Evolutionary conservation across 148 eudicot genomes (phyloP).

Genomic region (Linanthus parryae): DNA sequence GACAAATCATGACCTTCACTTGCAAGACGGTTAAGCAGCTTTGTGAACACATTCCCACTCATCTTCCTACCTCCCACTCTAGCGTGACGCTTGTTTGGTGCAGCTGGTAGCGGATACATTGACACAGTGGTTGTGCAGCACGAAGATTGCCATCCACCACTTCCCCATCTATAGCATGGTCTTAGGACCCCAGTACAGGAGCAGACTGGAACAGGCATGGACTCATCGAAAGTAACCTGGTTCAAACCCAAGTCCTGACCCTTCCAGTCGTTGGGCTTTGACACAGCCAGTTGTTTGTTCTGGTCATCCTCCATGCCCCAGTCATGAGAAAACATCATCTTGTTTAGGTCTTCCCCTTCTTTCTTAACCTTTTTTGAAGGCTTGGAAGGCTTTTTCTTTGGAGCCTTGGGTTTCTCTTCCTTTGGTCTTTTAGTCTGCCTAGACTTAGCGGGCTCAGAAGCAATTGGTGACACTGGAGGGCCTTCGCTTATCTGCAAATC

Average conservation of each 20-base stretch:
- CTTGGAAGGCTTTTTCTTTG: conserved; percentile 44
- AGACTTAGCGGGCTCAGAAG: conserved; percentile 45
- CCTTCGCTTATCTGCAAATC: conserved; percentile 34
- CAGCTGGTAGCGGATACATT: conserved; percentile 74
- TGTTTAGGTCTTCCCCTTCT: conserved; percentile 59
- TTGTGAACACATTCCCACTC: conserved; percentile 93
- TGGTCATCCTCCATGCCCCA: conserved; percentile 40
- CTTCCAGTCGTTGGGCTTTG: conserved; percentile 70
- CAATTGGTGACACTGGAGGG: conserved; percentile 34
- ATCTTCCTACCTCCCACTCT: conserved; percentile 90
- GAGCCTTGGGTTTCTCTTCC: conserved; percentile 36
- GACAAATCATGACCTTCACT: conserved; percentile 86
- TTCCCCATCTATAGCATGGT: conserved; percentile 97
- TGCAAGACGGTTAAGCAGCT: conserved; percentile 74
- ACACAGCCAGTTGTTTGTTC: conserved; percentile 23
- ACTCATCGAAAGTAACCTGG: conserved; percentile 75
- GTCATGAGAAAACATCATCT: conserved; percentile 36
- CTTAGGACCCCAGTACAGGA: conserved; percentile 82
- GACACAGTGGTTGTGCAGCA: conserved; percentile 91
- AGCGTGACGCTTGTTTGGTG: conserved; percentile 82
- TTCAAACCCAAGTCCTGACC: conserved; percentile 78
- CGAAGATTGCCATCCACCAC: conserved; percentile 97
- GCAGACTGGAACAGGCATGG: conserved; percentile 90
- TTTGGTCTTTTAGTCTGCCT: conserved; percentile 49
- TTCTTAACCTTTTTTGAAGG: conserved; percentile 45